Evolutionary conservation across 352 stramenopile genomes (phyloP).

Genomic region (Pythium rishiriense): DNA sequence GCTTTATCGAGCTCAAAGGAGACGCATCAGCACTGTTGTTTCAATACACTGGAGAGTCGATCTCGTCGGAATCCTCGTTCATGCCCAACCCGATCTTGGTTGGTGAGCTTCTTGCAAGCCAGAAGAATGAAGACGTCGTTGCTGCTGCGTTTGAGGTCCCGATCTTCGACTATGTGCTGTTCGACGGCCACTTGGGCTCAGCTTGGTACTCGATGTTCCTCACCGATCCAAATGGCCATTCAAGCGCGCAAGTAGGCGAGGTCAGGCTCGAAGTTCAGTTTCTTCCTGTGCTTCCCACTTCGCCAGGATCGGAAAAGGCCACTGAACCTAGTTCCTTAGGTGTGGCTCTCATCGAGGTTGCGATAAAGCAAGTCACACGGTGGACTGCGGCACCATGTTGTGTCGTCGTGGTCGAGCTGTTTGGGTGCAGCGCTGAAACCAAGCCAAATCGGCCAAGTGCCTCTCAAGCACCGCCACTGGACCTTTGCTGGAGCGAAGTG

Average conservation of each 20-base stretch:
- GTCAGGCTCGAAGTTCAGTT: slow-evolving; percentile 49
- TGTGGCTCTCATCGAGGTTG: slow-evolving; percentile 10
- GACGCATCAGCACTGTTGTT: slow-evolving; percentile 8
- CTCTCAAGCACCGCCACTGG: not conserved
- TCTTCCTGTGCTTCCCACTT: slow-evolving; percentile 21
- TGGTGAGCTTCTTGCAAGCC: slow-evolving; percentile 21
- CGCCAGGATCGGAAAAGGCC: not conserved
- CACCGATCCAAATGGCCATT: not conserved
- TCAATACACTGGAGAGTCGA: slow-evolving; percentile 3
- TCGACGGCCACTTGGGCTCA: slow-evolving; percentile 39
- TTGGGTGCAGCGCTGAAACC: slow-evolving; percentile 31
- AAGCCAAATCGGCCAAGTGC: slow-evolving; percentile 22
- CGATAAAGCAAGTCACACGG: slow-evolving; percentile 2
- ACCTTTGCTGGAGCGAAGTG: slow-evolving; percentile 24
- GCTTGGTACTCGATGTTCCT: slow-evolving; percentile 32
- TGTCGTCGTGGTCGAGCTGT: slow-evolving; percentile 16
- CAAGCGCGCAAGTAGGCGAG: slow-evolving; percentile 18
- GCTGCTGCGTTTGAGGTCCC: slow-evolving; percentile 40
- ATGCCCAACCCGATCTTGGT: slow-evolving; percentile 32
- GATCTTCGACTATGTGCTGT: slow-evolving; percentile 50
- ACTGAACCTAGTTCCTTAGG: not conserved
- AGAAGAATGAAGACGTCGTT: not conserved
- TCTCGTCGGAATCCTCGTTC: not conserved
- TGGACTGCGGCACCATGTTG: slow-evolving; percentile 10
- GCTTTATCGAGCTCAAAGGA: slow-evolving; percentile 2